phyloP scores from a whole-genome alignment of 495 filamentous ascomycete genomes.

The Annulohypoxylon maeteangense region DNA sequence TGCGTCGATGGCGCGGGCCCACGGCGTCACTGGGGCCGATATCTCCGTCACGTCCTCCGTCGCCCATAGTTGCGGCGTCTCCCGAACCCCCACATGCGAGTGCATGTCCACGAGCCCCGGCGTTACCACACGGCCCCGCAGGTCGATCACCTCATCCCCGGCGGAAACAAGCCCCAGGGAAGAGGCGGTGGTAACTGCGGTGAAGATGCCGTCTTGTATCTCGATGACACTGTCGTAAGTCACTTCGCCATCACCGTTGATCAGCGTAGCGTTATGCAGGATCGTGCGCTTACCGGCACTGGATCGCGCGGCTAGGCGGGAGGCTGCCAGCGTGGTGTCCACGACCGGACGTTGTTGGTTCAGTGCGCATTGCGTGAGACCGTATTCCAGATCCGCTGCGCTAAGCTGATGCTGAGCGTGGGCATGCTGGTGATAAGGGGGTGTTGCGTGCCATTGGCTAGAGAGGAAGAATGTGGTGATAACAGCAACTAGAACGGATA shows the following conservation, averaged over 20 bases:
- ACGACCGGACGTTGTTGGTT: conserved; percentile 30
- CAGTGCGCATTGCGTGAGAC: conserved; percentile 28
- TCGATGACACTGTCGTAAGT: conserved; percentile 21
- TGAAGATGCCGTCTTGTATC: conserved; percentile 48
- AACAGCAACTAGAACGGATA: conserved; percentile 18
- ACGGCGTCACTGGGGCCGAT: conserved; percentile 56
- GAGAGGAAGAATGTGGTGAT: conserved; percentile 30
- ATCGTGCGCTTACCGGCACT: conserved; percentile 27
- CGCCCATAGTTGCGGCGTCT: conserved; percentile 43
- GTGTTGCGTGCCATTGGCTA: conserved; percentile 14
- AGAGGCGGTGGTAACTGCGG: conserved; percentile 9
- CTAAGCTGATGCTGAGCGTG: conserved; percentile 1
- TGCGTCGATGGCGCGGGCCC: conserved; percentile 59
- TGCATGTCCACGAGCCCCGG: conserved; percentile 67
- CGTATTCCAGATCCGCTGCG: conserved; percentile 21
- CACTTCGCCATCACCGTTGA: conserved; percentile 49
- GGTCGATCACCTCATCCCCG: conserved; percentile 45
- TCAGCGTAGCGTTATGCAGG: conserved; percentile 51
- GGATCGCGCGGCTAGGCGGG: conserved; percentile 21
- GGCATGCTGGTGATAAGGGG: neutral
- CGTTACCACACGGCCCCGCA: conserved; percentile 59
- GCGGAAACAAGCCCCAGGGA: neutral
- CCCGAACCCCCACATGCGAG: conserved; percentile 53
- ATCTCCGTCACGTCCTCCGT: conserved; percentile 56
- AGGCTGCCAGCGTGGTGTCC: conserved; percentile 25